Evolutionary conservation across 148 eudicot species (phyloP), one percentile per base, ranked within the genome.

Genomic region (Fagopyrum homotropicum): DNA sequence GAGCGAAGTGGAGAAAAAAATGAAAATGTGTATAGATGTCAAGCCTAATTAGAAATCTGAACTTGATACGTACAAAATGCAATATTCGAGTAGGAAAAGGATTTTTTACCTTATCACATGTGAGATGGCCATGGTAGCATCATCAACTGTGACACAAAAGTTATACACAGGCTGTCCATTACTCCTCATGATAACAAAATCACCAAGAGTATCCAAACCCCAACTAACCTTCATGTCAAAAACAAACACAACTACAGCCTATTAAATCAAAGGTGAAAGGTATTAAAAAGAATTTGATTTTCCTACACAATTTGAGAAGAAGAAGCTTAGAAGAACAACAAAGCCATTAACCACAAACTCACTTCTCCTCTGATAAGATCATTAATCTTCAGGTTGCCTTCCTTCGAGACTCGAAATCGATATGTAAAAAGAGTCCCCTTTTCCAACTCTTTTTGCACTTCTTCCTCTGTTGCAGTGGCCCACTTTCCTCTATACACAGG

Each of bases 91-190:
- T 35, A 66, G n/a, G 2, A 40, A 9, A 40, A 40, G 14, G 71
- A 45, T 12, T 7, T 50, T 40, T 82, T 79, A 90, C 99, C 99
- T 88, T 81, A 95, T 89, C 59, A 95, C 99, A 85, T 95, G 99
- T 19, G 99, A 90, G 80, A 95, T 95, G 72, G 92, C 96, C 99
- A 95, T 95, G 64, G 94, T 89, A 74, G 99, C 97, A 90, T 95
- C 99, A 89, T 95, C 99, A 75, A 95, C 90, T 48, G 99, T 92
- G 72, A 92, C 99, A 82, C 99, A 95, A 74, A 95, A 95, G 86
- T 95, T 95, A 87, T 95, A 95, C 45, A 95, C 99, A 72, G 99
- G 99, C 73, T 95, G 99, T 76, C 99, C 99, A 80, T 95, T 95
- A 76, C 99, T 95, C 82, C 99, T 90, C 99, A 95, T 92, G 72